phyloP scores from a whole-genome alignment of 805 yeast genomes.

The Pichia occidentalis region DNA sequence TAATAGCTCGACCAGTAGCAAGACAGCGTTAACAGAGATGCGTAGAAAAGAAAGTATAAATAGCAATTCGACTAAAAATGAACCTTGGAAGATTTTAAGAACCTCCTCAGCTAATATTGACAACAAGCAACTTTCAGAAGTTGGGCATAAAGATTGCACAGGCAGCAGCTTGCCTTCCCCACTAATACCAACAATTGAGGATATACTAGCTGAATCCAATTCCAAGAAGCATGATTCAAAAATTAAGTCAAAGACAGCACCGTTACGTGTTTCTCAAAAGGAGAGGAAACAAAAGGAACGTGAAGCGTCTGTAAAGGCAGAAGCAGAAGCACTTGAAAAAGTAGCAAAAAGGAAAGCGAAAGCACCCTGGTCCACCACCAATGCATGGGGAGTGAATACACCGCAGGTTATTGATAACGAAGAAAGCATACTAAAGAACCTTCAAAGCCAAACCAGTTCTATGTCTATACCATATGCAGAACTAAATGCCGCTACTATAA shows the following conservation, averaged over 20 bases:
- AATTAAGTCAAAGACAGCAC: constrained; percentile 5
- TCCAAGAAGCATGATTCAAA: constrained; percentile 2
- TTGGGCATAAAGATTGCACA: no score
- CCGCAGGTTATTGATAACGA: constrained; percentile 12
- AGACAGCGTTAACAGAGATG: background rate
- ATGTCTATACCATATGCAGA: constrained; percentile 12
- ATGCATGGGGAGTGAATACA: constrained; percentile 13
- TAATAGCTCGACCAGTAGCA: background rate
- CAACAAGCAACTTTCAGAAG: no score
- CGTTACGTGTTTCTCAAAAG: constrained; percentile 17
- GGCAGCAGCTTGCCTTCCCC: background rate
- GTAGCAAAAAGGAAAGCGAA: background rate
- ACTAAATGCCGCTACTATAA: constrained; percentile 14
- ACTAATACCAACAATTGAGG: background rate
- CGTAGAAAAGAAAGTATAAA: constrained; percentile 3
- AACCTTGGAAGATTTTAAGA: constrained; percentile 4
- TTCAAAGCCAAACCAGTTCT: no score
- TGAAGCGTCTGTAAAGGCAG: constrained; percentile 5
- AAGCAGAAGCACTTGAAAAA: background rate
- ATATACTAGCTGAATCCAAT: constrained; percentile 1
- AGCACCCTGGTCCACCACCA: constrained; percentile 3
- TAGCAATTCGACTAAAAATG: background rate
- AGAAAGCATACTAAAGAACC: no score
- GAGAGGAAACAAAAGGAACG: constrained; percentile 14
- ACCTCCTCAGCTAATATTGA: background rate